These are phyloP conservation scores for Alternaria sp. DNA, from an alignment of 2,329 filamentous ascomycete species.

Conservation along the genomic window DNA sequence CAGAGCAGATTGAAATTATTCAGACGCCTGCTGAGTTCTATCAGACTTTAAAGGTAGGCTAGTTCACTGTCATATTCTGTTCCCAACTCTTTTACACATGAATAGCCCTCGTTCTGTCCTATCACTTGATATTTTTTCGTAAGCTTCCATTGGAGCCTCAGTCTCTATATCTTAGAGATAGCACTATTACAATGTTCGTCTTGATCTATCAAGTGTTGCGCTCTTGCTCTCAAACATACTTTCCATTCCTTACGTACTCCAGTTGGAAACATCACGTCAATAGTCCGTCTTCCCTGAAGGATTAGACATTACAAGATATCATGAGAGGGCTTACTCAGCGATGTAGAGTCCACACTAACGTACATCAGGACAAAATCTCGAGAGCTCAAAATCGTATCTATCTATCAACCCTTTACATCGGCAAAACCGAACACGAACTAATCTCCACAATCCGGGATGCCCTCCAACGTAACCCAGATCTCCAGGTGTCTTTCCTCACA, in stretches of 20 bases:
- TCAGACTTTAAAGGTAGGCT: conserved; percentile 79
- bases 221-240: background rate
- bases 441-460: conserved; percentile 80
- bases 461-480: conserved; percentile 74
- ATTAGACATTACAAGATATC: background rate
- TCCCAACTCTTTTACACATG: background rate
- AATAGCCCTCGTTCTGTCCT: background rate
- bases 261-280: background rate
- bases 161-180: background rate
- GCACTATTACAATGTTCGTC: background rate
- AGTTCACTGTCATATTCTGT: background rate
- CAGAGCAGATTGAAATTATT: conserved; percentile 81
- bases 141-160: background rate
- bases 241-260: background rate
- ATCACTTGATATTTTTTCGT: background rate
- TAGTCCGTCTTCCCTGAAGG: background rate
- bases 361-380: conserved; percentile 70
- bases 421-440: conserved; percentile 89
- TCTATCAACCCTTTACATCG: conserved; percentile 95
- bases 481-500: conserved; percentile 88
- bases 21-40: conserved; percentile 89
- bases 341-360: conserved; percentile 20
- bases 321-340: conserved; percentile 6
- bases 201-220: background rate
- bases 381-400: conserved; percentile 82